A percentile compares a stretch with the other conserved stretches of the same genome.
phyloP scores from a whole-genome alignment of 2,329 filamentous ascomycete genomes.

The Talaromyces sp. region DNA sequence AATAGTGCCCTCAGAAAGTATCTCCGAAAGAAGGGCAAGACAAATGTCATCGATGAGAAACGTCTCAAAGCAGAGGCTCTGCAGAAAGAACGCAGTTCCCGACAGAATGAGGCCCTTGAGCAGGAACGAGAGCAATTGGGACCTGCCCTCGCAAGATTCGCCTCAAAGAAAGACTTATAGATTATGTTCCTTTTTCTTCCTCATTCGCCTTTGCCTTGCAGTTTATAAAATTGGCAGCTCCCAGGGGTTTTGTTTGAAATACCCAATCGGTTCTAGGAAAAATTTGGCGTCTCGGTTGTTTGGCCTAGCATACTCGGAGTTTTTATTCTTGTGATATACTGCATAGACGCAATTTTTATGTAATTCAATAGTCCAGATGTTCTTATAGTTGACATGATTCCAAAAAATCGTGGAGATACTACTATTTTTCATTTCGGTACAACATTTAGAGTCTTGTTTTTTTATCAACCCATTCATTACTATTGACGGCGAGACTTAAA shows the following conservation, averaged over 20 bases:
- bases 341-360: neutral
- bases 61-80: slow-evolving; percentile 79
- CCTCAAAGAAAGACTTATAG: slow-evolving; percentile 51
- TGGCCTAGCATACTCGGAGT: neutral
- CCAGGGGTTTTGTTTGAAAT: slow-evolving; percentile 13
- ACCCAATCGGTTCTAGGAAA: slow-evolving; percentile 7
- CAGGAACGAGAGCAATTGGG: slow-evolving; percentile 71
- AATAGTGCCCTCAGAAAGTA: slow-evolving; percentile 86
- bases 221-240: slow-evolving; percentile 12
- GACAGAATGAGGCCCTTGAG: slow-evolving; percentile 61
- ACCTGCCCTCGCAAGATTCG: slow-evolving; percentile 81
- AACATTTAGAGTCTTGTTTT: too few relatives aligned
- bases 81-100: slow-evolving; percentile 62
- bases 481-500: neutral
- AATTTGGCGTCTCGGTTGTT: slow-evolving; percentile 1
- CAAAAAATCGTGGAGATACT: too few relatives aligned
- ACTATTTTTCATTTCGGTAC: neutral
- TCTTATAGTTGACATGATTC: neutral
- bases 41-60: slow-evolving; percentile 96
- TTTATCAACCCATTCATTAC: too few relatives aligned
- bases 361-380: neutral
- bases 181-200: slow-evolving; percentile 3
- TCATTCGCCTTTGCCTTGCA: neutral
- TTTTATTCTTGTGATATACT: neutral
- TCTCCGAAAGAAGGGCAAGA: slow-evolving; percentile 82